Conservation (phyloP, 106 monocot genomes). For the Phalaenopsis equestris region DNA sequence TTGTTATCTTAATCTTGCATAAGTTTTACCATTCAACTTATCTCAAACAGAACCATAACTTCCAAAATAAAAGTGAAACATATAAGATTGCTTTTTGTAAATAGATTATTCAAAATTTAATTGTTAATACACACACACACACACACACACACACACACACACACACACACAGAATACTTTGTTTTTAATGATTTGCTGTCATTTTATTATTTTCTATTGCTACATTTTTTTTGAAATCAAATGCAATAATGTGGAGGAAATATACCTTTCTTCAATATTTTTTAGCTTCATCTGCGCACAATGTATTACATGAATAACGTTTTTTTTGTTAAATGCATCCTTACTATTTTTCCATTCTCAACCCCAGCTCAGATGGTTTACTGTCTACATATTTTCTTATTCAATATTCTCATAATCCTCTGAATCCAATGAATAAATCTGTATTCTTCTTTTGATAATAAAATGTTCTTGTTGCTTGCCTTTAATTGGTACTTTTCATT, state of each 20-base stretch:
- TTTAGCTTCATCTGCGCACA: not conserved
- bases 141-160: too few species aligned
- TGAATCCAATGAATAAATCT: not conserved
- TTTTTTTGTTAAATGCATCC: not conserved
- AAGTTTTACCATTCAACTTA: not conserved
- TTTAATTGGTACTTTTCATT: not conserved
- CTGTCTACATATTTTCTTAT: not conserved
- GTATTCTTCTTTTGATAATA: not conserved
- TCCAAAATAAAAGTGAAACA: not conserved
- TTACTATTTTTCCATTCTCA: not conserved
- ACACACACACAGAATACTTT: too few species aligned
- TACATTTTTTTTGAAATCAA: not conserved
- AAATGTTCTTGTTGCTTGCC: not conserved
- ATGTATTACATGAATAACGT: not conserved
- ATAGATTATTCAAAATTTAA: not conserved
- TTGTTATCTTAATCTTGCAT: too few species aligned
- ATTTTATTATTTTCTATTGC: not conserved
- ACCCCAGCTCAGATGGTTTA: not conserved
- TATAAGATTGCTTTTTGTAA: not conserved
- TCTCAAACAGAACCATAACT: not conserved
- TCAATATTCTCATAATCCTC: not conserved
- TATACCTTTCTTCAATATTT: not conserved
- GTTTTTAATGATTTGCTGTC: not conserved
- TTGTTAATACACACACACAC: too few species aligned
- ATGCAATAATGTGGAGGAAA: not conserved